Conservation (phyloP, 495 filamentous ascomycete genomes). For the Penicillium fimorum region DNA sequence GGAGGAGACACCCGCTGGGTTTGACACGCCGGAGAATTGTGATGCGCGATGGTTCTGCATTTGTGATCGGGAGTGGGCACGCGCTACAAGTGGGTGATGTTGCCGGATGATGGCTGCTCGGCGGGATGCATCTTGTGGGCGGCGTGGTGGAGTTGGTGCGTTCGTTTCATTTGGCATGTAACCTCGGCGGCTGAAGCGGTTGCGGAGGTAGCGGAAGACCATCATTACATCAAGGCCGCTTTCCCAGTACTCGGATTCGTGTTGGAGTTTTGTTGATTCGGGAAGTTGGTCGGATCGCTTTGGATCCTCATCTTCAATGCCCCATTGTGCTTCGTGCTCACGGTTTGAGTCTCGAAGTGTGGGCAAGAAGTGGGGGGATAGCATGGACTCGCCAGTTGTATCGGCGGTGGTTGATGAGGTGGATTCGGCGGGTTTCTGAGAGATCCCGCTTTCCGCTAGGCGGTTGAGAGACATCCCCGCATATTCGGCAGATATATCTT, state of each 20-base stretch:
- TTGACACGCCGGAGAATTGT: slow-evolving; percentile 44
- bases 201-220: slow-evolving; percentile 82
- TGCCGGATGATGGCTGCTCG: slow-evolving; percentile 80
- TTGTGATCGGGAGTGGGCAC: slow-evolving; percentile 45
- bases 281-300: slow-evolving; percentile 29
- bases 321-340: slow-evolving; percentile 62
- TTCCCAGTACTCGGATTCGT: slow-evolving; percentile 79
- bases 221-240: slow-evolving; percentile 78
- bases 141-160: slow-evolving; percentile 34
- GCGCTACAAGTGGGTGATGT: slow-evolving; percentile 78
- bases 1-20: slow-evolving; percentile 44
- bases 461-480: slow-evolving; percentile 50
- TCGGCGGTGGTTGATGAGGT: slow-evolving; percentile 21
- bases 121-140: slow-evolving; percentile 63
- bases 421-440: slow-evolving; percentile 17
- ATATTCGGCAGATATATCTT: slow-evolving; percentile 46
- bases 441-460: slow-evolving; percentile 28
- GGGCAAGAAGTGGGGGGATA: slow-evolving; percentile 45
- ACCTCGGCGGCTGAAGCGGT: slow-evolving; percentile 59
- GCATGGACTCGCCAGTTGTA: slow-evolving; percentile 29
- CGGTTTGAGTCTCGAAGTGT: slow-evolving; percentile 40
- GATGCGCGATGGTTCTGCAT: slow-evolving; percentile 53
- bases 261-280: slow-evolving; percentile 35
- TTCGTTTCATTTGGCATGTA: slow-evolving; percentile 39
- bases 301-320: slow-evolving; percentile 61